Evolutionary conservation across 345 rosid species (phyloP), one percentile per base, ranked within the genome.

Genomic region (Diplotaxis tenuifolia): DNA sequence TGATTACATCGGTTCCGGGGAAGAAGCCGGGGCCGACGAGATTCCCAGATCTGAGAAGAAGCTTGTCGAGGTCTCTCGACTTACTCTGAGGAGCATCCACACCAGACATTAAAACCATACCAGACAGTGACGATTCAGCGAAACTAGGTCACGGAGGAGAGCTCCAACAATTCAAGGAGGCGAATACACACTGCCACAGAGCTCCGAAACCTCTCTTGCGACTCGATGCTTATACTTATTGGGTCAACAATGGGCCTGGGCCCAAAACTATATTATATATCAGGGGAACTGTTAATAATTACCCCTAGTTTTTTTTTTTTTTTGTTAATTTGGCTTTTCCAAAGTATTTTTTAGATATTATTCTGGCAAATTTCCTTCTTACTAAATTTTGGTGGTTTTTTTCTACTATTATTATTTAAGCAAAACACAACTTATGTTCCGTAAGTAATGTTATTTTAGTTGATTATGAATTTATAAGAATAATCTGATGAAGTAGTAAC

Each of bases 21-120:
- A 79, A 84, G 76, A 95, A 95, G 73, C 63, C 83, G 29, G 95
- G 84, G 47, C 85, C 89, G 38, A 92, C 96, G 69, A 95, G 92
- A 79, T 92, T 92, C n/a, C 99, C 96, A 4, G 86, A 85, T 14
- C 96, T 78, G 75, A 95, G 96, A 28, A 95, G 91, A 53, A 95
- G 88, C 84, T 95, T 95, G 80, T 94, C 97, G 10, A 94, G 88
- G 93, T 91, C 96, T 71, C 96, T 86, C 38, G 96, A 80, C 75
- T 88, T 83, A 76, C 96, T 87, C 36, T 71, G 84, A 29, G 75
- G 82, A 65, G 40, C 80, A 40, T 76, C 65, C 23, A 83, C 28
- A 73, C 74, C 88, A 40, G 85, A 84, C 97, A 94, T 93, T 71
- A 31, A 49, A 23, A 56, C 47, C 54, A 27, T 40, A 18, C 19